These are phyloP conservation scores for Coemansia sp. DNA, from an alignment of 192 early-diverging fungal species.

Conservation along the genomic window DNA sequence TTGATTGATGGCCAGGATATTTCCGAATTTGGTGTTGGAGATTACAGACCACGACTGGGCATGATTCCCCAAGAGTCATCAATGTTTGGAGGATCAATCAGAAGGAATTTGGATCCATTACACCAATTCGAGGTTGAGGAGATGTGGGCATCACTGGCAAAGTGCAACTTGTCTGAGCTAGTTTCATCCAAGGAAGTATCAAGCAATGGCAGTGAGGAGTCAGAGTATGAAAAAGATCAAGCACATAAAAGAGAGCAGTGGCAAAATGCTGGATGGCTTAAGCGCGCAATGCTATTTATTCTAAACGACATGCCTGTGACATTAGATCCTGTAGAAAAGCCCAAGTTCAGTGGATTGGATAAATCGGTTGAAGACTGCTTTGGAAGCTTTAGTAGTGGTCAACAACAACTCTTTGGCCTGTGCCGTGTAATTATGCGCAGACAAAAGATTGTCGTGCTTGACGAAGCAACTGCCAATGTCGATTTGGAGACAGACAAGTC, in stretches of 20 bases:
- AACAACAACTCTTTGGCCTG: too few species aligned
- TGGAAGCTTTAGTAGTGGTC: not conserved
- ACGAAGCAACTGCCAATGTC: slow-evolving; percentile 34
- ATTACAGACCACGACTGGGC: slow-evolving; percentile 52
- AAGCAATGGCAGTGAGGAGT: not conserved
- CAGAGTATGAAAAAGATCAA: slow-evolving; percentile 11
- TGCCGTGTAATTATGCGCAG: slow-evolving; percentile 29
- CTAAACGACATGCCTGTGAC: too few species aligned
- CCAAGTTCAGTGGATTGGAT: not conserved
- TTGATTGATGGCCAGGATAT: slow-evolving; percentile 78
- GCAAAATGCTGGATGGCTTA: too few species aligned
- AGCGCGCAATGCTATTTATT: too few species aligned
- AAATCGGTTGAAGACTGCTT: not conserved
- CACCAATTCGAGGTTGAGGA: slow-evolving; percentile 8
- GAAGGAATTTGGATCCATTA: slow-evolving; percentile 71
- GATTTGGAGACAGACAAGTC: slow-evolving; percentile 44
- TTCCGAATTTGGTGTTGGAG: slow-evolving; percentile 66
- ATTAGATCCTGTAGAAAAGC: too few species aligned
- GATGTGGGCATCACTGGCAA: slow-evolving; percentile 6
- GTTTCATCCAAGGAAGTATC: not conserved
- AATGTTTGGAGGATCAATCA: slow-evolving; percentile 64
- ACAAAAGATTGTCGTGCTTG: slow-evolving; percentile 34
- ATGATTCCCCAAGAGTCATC: slow-evolving; percentile 61
- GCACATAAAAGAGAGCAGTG: not conserved
- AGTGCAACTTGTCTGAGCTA: slow-evolving; percentile 12